phyloP scores from a whole-genome alignment of 441 rosid species.

The Arabidopsis hybrid region DNA sequence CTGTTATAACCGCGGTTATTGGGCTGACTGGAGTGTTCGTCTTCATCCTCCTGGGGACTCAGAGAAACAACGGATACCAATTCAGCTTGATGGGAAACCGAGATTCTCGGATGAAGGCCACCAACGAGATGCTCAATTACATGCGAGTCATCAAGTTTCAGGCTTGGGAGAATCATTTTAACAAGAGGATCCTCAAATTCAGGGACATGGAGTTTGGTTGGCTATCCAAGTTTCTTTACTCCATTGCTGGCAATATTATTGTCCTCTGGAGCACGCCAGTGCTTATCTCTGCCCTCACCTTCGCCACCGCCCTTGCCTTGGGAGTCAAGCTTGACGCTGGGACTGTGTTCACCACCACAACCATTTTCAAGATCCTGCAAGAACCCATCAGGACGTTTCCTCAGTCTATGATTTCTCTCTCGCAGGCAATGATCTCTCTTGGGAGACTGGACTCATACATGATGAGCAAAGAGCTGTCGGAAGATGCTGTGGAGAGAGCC shows the following conservation, averaged over 20 bases:
- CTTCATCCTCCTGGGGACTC: constrained; percentile 60
- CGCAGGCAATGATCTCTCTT: constrained; percentile 87
- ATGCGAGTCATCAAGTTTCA: constrained; percentile 92
- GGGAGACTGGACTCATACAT: constrained; percentile 76
- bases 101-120: constrained; percentile 87
- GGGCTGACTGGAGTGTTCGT: constrained; percentile 59
- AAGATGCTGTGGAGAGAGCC: constrained; percentile 59
- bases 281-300: constrained; percentile 71
- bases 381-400: constrained; percentile 89
- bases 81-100: constrained; percentile 70
- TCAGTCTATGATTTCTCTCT: constrained; percentile 86
- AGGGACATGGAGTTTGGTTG: constrained; percentile 74
- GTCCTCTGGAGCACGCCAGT: constrained; percentile 84
- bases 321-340: constrained; percentile 81
- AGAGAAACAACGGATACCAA: constrained; percentile 69
- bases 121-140: constrained; percentile 85
- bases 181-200: constrained; percentile 68
- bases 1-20: constrained; percentile 57
- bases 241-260: constrained; percentile 64
- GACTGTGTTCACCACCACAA: constrained; percentile 81
- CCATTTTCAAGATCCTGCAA: constrained; percentile 83
- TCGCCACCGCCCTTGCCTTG: constrained; percentile 65
- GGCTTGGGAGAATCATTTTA: constrained; percentile 92
- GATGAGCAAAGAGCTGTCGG: constrained; percentile 72
- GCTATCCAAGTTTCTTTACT: constrained; percentile 82